phyloP scores from a whole-genome alignment of 1,139 yeast species.

The Sugiyamaella sp. region DNA sequence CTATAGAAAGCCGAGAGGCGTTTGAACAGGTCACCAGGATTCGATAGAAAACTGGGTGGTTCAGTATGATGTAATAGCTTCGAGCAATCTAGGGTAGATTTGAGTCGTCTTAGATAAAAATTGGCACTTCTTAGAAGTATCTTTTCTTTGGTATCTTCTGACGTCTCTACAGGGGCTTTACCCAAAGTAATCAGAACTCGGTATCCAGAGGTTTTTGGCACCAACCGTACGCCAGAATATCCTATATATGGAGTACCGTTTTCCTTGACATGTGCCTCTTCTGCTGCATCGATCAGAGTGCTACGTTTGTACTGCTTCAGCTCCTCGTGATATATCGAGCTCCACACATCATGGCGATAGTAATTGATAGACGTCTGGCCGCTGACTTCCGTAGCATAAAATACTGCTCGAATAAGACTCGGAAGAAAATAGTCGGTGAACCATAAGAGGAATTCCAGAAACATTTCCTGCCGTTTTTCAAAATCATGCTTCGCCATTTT shows the following conservation, averaged over 20 bases:
- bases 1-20: constrained; percentile 28
- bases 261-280: constrained; percentile 39
- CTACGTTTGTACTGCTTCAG: constrained; percentile 25
- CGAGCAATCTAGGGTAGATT: constrained; percentile 32
- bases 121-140: constrained; percentile 30
- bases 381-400: constrained; percentile 65
- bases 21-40: constrained; percentile 25
- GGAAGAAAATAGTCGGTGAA: constrained; percentile 53
- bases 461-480: constrained; percentile 35
- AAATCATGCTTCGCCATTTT: constrained; percentile 29
- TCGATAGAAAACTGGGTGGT: constrained; percentile 22
- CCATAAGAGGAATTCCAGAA: constrained; percentile 59
- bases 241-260: constrained; percentile 39
- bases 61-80: constrained; percentile 22
- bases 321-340: constrained; percentile 41
- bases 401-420: constrained; percentile 55
- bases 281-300: constrained; percentile 31
- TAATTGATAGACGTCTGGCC: constrained; percentile 48
- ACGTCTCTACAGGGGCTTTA: constrained; percentile 3
- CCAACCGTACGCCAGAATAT: constrained; percentile 37
- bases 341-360: constrained; percentile 68
- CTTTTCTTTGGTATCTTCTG: not conserved
- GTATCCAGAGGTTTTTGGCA: constrained; percentile 25
- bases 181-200: constrained; percentile 27
- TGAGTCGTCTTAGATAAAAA: constrained; percentile 35